These are phyloP conservation scores for Casaregolazyma suthepensis DNA, from an alignment of 1,139 yeast genomes.

Conservation along the genomic window DNA sequence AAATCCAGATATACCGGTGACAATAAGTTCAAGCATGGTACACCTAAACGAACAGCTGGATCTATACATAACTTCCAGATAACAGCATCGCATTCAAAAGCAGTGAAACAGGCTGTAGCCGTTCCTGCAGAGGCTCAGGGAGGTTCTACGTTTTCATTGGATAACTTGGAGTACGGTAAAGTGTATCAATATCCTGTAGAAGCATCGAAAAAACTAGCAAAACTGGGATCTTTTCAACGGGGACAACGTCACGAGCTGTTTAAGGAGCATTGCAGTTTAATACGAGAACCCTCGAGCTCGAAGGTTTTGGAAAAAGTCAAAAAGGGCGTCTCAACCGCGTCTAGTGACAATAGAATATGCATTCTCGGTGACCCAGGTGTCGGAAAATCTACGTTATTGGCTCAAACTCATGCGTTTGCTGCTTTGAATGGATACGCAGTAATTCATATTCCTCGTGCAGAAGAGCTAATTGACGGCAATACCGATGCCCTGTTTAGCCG, in stretches of 20 bases:
- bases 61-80: constrained; percentile 27
- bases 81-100: constrained; percentile 30
- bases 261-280: constrained; percentile 40
- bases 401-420: constrained; percentile 69
- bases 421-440: constrained; percentile 47
- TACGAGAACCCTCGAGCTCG: constrained; percentile 34
- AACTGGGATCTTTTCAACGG: constrained; percentile 43
- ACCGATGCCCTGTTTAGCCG: constrained; percentile 59
- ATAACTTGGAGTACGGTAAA: constrained; percentile 11
- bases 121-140: constrained; percentile 13
- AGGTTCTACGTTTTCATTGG: constrained; percentile 16
- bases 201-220: constrained; percentile 28
- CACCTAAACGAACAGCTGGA: constrained; percentile 29
- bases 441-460: constrained; percentile 62
- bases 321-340: constrained; percentile 23
- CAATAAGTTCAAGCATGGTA: constrained; percentile 22
- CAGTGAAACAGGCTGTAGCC: constrained; percentile 22
- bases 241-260: constrained; percentile 51
- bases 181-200: constrained; percentile 22
- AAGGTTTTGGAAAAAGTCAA: constrained; percentile 29
- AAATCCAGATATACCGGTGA: constrained; percentile 5
- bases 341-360: constrained; percentile 47
- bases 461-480: constrained; percentile 61
- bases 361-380: constrained; percentile 68
- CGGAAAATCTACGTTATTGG: constrained; percentile 70